Evolutionary conservation across 495 filamentous ascomycete genomes (phyloP).

Genomic region (Penicillium longicatenatum): DNA sequence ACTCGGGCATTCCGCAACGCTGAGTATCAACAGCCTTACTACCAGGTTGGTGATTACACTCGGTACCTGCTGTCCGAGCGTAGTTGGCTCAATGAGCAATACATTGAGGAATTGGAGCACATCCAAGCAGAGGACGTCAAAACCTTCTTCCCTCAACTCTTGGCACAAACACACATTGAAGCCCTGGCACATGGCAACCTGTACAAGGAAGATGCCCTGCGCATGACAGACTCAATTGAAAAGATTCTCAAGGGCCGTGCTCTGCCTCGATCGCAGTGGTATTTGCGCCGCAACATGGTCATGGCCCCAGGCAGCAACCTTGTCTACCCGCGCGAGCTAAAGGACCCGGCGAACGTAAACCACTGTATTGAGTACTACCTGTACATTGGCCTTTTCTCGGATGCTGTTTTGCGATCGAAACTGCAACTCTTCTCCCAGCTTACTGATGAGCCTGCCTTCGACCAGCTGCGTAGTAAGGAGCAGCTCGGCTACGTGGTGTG

Average conservation of each 20-base stretch:
- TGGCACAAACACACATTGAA: slow-evolving; percentile 86
- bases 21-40: slow-evolving; percentile 84
- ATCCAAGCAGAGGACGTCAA: slow-evolving; percentile 74
- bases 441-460: slow-evolving; percentile 89
- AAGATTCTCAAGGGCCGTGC: slow-evolving; percentile 72
- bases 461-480: slow-evolving; percentile 93
- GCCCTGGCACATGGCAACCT: slow-evolving; percentile 89
- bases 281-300: slow-evolving; percentile 72
- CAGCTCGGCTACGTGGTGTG: slow-evolving; percentile 97
- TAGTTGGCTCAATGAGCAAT: slow-evolving; percentile 79
- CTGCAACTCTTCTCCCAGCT: slow-evolving; percentile 85
- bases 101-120: slow-evolving; percentile 71
- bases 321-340: slow-evolving; percentile 74
- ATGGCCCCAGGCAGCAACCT: slow-evolving; percentile 81
- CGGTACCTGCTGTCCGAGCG: slow-evolving; percentile 76
- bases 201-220: slow-evolving; percentile 92
- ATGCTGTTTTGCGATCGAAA: slow-evolving; percentile 70
- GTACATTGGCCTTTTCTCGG: slow-evolving; percentile 71
- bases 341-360: slow-evolving; percentile 92
- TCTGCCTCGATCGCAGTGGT: slow-evolving; percentile 79
- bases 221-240: slow-evolving; percentile 80
- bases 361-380: slow-evolving; percentile 93
- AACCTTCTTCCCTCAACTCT: slow-evolving; percentile 75
- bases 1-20: slow-evolving; percentile 77
- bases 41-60: slow-evolving; percentile 84